Evolutionary conservation across 106 monocot species (phyloP).

Genomic region (Hemerocallis citrina): DNA sequence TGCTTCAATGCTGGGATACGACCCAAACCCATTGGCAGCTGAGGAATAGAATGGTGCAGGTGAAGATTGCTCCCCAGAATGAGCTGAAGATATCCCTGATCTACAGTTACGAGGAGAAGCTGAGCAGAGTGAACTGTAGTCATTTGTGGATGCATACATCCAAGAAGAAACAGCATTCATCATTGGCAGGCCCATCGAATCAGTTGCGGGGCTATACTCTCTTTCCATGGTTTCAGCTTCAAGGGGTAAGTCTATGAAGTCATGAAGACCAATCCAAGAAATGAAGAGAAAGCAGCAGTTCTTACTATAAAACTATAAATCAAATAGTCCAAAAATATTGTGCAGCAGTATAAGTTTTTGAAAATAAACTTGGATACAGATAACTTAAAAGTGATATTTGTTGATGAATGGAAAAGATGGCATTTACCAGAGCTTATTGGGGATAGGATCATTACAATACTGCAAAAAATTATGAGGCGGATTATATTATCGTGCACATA

Average conservation of each 20-base stretch:
- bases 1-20: constrained; percentile 22
- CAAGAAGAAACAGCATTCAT: constrained; percentile 60
- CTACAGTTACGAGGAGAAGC: constrained; percentile 53
- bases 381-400: no score
- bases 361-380: no score
- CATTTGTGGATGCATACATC: constrained; percentile 26
- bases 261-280: constrained; percentile 41
- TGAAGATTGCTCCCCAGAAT: constrained; percentile 62
- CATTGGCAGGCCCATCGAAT: constrained; percentile 65
- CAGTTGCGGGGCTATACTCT: constrained; percentile 54
- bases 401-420: no score
- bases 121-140: constrained; percentile 26
- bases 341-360: no score
- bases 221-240: constrained; percentile 78
- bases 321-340: no score
- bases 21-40: constrained; percentile 43
- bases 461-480: no score
- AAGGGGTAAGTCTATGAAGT: constrained; percentile 83
- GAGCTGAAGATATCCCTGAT: constrained; percentile 40
- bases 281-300: not conserved
- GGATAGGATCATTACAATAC: no score
- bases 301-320: no score
- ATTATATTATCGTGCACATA: no score
- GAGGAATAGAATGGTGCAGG: constrained; percentile 19
- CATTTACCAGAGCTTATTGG: no score